Percentiles rank a stretch among this genome's conserved stretches.
Conservation (phyloP, 371 early-diverging fungal genomes). For the Blastocladiella emersonii region DNA sequence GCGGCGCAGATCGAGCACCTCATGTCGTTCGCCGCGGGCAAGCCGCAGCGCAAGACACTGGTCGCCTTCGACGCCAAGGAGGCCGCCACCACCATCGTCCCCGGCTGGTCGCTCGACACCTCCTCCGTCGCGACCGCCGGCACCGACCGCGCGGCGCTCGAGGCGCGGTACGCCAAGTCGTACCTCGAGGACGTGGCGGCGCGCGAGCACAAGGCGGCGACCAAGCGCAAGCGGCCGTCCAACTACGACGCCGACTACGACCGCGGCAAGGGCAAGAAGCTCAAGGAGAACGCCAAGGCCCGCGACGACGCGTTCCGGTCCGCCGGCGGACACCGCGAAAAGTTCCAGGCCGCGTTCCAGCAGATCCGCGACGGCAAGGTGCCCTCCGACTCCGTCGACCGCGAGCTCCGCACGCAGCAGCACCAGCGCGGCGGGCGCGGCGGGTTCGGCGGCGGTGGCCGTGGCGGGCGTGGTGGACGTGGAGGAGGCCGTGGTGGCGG, state of each 20-base stretch:
- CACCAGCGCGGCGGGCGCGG: neutral
- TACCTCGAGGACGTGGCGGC: neutral
- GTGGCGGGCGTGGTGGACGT: neutral
- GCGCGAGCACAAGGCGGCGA: neutral
- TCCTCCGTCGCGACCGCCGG: neutral
- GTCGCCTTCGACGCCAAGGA: neutral
- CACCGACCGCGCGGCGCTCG: neutral
- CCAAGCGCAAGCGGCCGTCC: constrained; percentile 34
- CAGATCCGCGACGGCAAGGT: constrained; percentile 11
- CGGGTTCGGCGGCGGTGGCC: neutral
- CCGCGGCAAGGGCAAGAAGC: constrained; percentile 59
- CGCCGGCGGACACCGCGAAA: neutral
- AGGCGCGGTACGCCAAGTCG: neutral
- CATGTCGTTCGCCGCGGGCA: no score
- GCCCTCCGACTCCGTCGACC: neutral
- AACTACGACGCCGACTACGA: constrained; percentile 58
- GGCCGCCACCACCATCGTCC: neutral
- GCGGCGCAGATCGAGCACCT: no score
- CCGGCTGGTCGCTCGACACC: neutral
- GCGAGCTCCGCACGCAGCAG: neutral
- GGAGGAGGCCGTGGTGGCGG: neutral
- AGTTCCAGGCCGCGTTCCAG: constrained; percentile 20
- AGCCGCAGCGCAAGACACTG: neutral
- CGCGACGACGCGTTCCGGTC: constrained; percentile 8
- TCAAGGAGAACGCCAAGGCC: constrained; percentile 34